phyloP scores from a whole-genome alignment of 495 filamentous ascomycete species.

The Ramalina peruviana region DNA sequence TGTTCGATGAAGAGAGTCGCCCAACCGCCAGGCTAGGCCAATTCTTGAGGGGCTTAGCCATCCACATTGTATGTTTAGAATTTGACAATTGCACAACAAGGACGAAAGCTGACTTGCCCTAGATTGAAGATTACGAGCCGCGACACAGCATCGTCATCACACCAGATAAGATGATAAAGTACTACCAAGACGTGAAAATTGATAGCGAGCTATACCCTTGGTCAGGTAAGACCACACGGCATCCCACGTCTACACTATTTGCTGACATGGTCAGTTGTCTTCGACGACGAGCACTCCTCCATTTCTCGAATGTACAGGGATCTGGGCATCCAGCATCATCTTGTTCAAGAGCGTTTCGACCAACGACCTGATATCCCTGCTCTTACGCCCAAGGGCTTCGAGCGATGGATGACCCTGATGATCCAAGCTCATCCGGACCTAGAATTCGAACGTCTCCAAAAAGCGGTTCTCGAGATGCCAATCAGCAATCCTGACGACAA shows the following conservation, averaged over 20 bases:
- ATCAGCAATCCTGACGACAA: constrained; percentile 59
- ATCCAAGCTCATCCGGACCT: constrained; percentile 66
- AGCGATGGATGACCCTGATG: constrained; percentile 58
- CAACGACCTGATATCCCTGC: constrained; percentile 57
- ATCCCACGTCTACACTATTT: constrained; percentile 1
- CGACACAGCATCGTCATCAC: constrained; percentile 65
- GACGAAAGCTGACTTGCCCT: constrained; percentile 15
- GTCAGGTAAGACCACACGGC: constrained; percentile 28
- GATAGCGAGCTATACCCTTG: constrained; percentile 53
- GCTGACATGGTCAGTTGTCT: constrained; percentile 28
- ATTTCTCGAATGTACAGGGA: constrained; percentile 64
- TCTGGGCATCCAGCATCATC: constrained; percentile 65
- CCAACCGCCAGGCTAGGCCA: constrained; percentile 55
- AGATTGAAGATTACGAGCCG: constrained; percentile 70
- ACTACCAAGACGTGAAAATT: constrained; percentile 55
- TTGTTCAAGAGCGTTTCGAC: constrained; percentile 49
- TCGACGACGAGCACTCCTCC: constrained; percentile 38
- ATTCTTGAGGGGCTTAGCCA: constrained; percentile 63
- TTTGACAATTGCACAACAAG: neutral
- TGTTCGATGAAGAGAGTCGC: constrained; percentile 56
- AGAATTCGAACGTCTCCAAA: constrained; percentile 62
- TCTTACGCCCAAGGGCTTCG: constrained; percentile 69
- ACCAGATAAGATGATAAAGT: constrained; percentile 64
- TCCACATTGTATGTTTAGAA: constrained; percentile 50
- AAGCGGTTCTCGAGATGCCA: constrained; percentile 58